Evolutionary conservation across 345 rosid genomes (phyloP).

Genomic region (Euphorbia tirucalli): DNA sequence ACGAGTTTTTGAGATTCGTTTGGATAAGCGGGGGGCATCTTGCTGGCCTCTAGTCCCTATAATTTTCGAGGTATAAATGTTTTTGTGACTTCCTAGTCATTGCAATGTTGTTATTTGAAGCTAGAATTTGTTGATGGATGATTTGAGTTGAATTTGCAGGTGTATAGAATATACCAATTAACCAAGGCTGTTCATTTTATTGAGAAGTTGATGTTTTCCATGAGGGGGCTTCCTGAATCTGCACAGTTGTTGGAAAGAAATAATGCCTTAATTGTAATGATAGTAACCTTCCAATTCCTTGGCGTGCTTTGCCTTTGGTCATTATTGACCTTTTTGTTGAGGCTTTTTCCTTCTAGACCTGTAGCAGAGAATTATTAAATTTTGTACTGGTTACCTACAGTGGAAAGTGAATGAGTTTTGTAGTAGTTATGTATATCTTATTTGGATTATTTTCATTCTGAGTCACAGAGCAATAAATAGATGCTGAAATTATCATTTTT

Average conservation of each 20-base stretch:
- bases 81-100: not conserved
- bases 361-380: conserved; percentile 66
- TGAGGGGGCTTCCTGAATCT: conserved; percentile 54
- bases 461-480: no score
- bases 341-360: conserved; percentile 86
- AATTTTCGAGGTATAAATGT: conserved; percentile 59
- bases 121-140: conserved; percentile 17
- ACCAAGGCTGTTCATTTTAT: conserved; percentile 75
- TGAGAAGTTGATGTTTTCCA: conserved; percentile 60
- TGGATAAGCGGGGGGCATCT: conserved; percentile 59
- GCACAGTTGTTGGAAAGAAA: conserved; percentile 49
- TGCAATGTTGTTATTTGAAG: conserved; percentile 4
- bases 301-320: conserved; percentile 87
- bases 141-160: conserved; percentile 41
- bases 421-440: not conserved
- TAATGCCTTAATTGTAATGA: conserved; percentile 58
- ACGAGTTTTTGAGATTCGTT: conserved; percentile 48
- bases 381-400: conserved; percentile 32
- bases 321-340: conserved; percentile 62
- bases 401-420: conserved; percentile 55
- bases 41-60: conserved; percentile 87
- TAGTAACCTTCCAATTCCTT: conserved; percentile 62
- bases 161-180: conserved; percentile 76
- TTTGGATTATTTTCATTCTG: not conserved
- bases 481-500: no score